Base-by-base conservation (phyloP, 345 rosid species). In the Limnanthes douglasii region DNA sequence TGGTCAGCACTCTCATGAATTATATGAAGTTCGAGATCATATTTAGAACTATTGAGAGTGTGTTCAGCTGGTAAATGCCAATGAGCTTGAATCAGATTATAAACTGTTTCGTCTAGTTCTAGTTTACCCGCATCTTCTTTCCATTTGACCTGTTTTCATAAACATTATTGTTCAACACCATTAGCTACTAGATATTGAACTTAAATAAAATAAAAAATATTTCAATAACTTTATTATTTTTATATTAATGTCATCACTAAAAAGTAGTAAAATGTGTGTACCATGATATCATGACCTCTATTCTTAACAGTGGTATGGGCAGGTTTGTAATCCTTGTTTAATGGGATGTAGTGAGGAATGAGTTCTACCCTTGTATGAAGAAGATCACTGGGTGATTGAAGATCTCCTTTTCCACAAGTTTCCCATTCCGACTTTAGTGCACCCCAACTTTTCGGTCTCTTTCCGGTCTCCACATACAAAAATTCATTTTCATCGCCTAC, bases 351-450 rank as follows among this genome's bases (percentile, higher is more conserved):
- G n/a, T 6, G 18, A 7, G 54, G 50, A 15, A 44, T 11, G 21
- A 47, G 11, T 12, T 56, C 28, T 8, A 59, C 66, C 31, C 58
- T 50, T 35, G 23, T 18, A 11, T 30, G 3, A 0, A 54, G 40
- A 16, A 79, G 45, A 58, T 80, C 88, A 31, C 73, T 65, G 0
- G 90, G 90, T 29, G 96, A 85, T 41, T 85, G 96, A 18, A 43
- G 24, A 13, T 46, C 65, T 34, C 96, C 93, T 0, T 18, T 33
- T 12, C 28, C 53, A 27, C 96, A 85, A 23, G 15, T 24, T 53
- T 26, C 9, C 93, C 95, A 84, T 0, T 59, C 15, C 0, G 70
- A 72, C 8, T 66, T 25, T 0, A 75, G 6, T 10, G 53, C 16
- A 4, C 76, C 63, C 93, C 93, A 76, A 11, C 31, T 29, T 3